These are phyloP conservation scores for Colletotrichum sp. DNA, from an alignment of 2,329 filamentous ascomycete species.

Conservation along the genomic window DNA sequence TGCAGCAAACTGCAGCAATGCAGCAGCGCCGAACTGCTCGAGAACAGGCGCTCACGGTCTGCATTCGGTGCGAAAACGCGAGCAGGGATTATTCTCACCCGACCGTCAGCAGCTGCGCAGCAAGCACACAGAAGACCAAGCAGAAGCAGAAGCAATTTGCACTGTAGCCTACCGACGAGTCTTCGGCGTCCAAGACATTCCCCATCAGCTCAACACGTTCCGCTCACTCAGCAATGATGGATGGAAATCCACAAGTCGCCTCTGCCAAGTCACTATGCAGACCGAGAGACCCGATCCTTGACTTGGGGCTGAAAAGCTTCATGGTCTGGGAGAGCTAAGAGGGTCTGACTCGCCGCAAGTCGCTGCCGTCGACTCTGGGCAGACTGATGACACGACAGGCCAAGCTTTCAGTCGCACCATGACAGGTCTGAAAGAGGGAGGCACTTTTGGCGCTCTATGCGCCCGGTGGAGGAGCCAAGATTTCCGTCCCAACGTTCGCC, in stretches of 20 bases:
- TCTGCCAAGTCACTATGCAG: constrained; percentile 13
- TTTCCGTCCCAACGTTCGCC: not conserved
- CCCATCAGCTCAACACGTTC: not conserved
- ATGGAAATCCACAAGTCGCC: not conserved
- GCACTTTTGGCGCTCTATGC: not conserved
- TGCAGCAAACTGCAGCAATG: not conserved
- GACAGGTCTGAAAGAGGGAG: not conserved
- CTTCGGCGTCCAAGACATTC: not conserved
- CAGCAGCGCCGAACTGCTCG: not conserved
- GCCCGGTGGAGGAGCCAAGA: not conserved
- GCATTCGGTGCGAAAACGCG: not conserved
- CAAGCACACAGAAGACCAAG: not conserved
- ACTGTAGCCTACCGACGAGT: not conserved
- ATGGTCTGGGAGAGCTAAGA: not conserved
- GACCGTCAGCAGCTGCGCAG: not conserved
- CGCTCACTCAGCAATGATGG: not conserved
- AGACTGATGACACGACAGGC: constrained; percentile 1
- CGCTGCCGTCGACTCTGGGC: not conserved
- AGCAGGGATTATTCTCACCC: not conserved
- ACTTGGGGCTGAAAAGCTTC: not conserved
- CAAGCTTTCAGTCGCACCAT: constrained; percentile 10
- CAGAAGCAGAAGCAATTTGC: not conserved
- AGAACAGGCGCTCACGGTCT: not conserved
- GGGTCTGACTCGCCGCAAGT: not conserved
- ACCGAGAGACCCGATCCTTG: constrained; percentile 1